A percentile compares a stretch with the other conserved stretches of the same genome.
phyloP scores from a whole-genome alignment of 1,284 basidiomycete genomes.

The Moesziomyces sp. region DNA sequence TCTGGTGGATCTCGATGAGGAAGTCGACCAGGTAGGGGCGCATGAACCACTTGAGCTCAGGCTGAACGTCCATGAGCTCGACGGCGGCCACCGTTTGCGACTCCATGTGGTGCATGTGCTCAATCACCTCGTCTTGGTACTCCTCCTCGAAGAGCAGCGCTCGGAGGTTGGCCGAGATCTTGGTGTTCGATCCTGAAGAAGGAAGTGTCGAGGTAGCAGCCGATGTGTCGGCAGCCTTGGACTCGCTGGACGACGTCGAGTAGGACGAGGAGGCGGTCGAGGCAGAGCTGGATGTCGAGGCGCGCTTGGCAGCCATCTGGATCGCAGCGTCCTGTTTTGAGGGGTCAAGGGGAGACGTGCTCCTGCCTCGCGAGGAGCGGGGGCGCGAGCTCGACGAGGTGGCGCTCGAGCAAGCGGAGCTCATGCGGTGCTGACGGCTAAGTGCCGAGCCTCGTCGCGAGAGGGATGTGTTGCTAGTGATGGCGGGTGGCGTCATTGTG shows the following conservation, averaged over 20 bases:
- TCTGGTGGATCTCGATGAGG: constrained; percentile 97
- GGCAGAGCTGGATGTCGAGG: constrained; percentile 30
- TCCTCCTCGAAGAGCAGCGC: constrained; percentile 78
- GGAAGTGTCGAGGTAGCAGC: constrained; percentile 37
- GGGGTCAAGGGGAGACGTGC: constrained; percentile 39
- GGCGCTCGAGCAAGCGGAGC: constrained; percentile 32
- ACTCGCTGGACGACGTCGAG: constrained; percentile 25
- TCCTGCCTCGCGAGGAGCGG: constrained; percentile 36
- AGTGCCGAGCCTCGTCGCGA: constrained; percentile 34
- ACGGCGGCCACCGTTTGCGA: constrained; percentile 85
- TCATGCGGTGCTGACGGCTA: constrained; percentile 29
- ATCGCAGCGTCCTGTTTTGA: constrained; percentile 43
- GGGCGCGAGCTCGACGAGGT: constrained; percentile 32
- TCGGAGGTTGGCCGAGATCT: constrained; percentile 30
- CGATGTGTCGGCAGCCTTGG: constrained; percentile 38
- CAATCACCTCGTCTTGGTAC: constrained; percentile 89
- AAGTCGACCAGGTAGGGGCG: constrained; percentile 99
- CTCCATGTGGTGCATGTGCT: constrained; percentile 98
- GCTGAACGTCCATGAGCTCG: constrained; percentile 97
- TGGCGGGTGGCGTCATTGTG: constrained; percentile 37
- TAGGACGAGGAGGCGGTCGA: constrained; percentile 30
- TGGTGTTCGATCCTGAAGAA: constrained; percentile 20
- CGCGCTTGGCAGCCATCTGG: constrained; percentile 44
- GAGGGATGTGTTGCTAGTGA: constrained; percentile 21
- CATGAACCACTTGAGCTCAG: constrained; percentile 88